Percentiles rank a stretch among this genome's conserved stretches.
Conservation (phyloP, 306 rosid genomes). For the Myrica gale region DNA sequence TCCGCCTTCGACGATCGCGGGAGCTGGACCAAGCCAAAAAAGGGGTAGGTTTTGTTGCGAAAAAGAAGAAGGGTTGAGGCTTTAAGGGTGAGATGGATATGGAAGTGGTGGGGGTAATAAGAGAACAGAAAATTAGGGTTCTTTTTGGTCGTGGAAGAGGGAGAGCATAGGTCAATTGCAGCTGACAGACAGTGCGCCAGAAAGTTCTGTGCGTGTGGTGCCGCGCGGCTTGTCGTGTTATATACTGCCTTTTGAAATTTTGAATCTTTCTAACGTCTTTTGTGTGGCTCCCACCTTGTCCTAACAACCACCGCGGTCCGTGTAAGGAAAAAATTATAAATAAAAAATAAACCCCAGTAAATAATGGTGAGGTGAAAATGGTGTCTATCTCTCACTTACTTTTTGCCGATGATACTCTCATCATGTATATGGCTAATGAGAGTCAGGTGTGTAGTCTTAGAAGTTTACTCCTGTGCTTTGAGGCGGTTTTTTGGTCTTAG, state of each 20-base stretch:
- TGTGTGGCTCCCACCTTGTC: slow-evolving; percentile 12
- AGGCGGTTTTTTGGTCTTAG: no score
- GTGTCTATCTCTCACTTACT: no score
- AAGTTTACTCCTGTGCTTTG: no score
- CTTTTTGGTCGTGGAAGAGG: neutral
- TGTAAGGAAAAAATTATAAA: no score
- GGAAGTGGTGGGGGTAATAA: neutral
- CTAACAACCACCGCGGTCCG: neutral
- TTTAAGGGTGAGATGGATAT: neutral
- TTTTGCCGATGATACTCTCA: no score
- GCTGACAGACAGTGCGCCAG: neutral
- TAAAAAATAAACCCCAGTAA: no score
- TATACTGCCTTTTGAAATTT: slow-evolving; percentile 4
- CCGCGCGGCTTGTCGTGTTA: neutral
- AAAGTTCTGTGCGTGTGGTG: neutral
- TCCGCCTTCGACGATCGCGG: neutral
- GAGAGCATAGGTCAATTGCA: neutral
- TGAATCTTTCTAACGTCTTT: slow-evolving; percentile 20
- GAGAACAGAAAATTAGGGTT: neutral
- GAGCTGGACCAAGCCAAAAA: neutral
- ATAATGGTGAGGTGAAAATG: no score
- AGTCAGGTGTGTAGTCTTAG: no score
- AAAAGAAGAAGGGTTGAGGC: neutral
- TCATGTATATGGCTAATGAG: no score
- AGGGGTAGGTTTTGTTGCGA: neutral